Conservation (phyloP, 208 protist species). For the Acanthamoeba castellanii region DNA sequence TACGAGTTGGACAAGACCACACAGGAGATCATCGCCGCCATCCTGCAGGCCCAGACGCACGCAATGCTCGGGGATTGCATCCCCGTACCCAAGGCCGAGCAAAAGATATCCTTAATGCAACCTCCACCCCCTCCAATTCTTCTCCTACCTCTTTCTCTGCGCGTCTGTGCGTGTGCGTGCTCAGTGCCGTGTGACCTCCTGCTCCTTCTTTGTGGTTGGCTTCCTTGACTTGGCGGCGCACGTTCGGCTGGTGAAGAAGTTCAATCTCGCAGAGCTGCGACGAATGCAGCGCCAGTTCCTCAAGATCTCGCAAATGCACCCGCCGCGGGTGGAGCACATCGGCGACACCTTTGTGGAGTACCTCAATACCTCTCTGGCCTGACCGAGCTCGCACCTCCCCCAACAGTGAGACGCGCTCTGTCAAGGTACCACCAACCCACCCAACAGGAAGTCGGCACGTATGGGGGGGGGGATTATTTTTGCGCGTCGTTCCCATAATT, state of each 20-base stretch:
- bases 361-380: slow-evolving; percentile 42
- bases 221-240: not conserved
- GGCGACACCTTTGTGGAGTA: slow-evolving; percentile 20
- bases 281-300: slow-evolving; percentile 76
- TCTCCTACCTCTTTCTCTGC: not conserved
- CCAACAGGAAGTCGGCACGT: too few species aligned
- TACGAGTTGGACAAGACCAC: slow-evolving; percentile 81
- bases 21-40: slow-evolving; percentile 79
- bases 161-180: not conserved
- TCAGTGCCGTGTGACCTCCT: not conserved
- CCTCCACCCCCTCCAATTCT: not conserved
- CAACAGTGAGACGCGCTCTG: not conserved
- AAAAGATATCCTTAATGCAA: slow-evolving; percentile 41
- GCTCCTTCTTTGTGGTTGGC: not conserved
- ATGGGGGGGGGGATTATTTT: not conserved
- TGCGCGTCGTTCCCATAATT: not conserved
- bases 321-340: slow-evolving; percentile 57
- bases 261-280: slow-evolving; percentile 73
- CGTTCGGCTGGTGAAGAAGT: slow-evolving; percentile 57
- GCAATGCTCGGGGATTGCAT: slow-evolving; percentile 30
- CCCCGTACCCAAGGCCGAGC: slow-evolving; percentile 12
- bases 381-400: too few species aligned
- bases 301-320: slow-evolving; percentile 82
- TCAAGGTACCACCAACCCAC: too few species aligned
- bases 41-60: slow-evolving; percentile 75